Conservation (phyloP, 768 basidiomycete genomes). For the Suillus subaureus region DNA sequence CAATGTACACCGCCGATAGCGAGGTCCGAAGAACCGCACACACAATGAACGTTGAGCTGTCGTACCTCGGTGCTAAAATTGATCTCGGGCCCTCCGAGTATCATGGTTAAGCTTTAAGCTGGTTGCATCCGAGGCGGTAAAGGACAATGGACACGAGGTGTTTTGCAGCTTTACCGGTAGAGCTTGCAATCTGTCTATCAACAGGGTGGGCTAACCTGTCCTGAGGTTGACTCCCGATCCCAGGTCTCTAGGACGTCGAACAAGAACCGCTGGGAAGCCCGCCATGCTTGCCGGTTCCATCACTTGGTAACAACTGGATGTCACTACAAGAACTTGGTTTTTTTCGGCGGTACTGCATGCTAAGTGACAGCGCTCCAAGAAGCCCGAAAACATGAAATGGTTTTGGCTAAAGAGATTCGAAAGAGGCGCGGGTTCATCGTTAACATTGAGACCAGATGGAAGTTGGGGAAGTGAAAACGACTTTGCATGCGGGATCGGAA, state of each 20-base stretch:
- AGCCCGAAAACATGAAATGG: background rate
- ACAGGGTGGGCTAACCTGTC: constrained; percentile 1
- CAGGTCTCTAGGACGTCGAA: background rate
- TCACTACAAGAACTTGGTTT: constrained; percentile 3
- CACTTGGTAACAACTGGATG: background rate
- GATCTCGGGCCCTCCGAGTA: too few species aligned
- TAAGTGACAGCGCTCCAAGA: background rate
- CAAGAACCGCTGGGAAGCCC: background rate
- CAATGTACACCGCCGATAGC: too few species aligned
- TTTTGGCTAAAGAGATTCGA: background rate
- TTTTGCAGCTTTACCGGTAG: background rate
- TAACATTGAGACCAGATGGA: background rate
- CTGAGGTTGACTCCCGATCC: constrained; percentile 6
- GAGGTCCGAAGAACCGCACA: too few species aligned
- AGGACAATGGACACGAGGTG: background rate
- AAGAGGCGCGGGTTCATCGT: background rate
- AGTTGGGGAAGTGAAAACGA: constrained; percentile 4
- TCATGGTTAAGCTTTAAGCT: too few species aligned
- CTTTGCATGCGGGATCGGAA: too few species aligned
- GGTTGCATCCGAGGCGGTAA: background rate
- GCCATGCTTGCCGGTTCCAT: constrained; percentile 5
- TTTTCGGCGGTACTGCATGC: background rate
- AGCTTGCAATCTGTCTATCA: background rate
- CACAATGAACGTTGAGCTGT: too few species aligned
- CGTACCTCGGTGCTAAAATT: too few species aligned